A percentile compares a stretch with the other conserved stretches of the same genome.
Evolutionary conservation across 2,329 filamentous ascomycete genomes (phyloP).

Genomic region (Fusarium caatingaense): DNA sequence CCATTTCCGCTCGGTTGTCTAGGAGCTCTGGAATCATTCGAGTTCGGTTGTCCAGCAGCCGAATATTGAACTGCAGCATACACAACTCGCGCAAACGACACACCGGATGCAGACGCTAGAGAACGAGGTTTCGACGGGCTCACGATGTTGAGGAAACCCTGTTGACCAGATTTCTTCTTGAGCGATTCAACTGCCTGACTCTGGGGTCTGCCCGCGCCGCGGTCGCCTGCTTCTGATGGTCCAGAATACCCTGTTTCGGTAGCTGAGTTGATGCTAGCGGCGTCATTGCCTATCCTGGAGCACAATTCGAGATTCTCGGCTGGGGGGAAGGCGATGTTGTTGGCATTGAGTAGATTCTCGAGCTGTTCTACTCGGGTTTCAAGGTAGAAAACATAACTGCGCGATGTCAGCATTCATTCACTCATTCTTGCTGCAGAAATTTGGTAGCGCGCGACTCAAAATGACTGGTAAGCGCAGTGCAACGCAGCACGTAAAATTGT

Average conservation of each 20-base stretch:
- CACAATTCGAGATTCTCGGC: conserved; percentile 76
- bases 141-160: conserved; percentile 77
- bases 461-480: neutral
- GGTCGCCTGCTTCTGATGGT: conserved; percentile 48
- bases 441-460: neutral
- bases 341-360: conserved; percentile 76
- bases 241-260: conserved; percentile 51
- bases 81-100: conserved; percentile 93
- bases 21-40: conserved; percentile 41
- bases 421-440: neutral
- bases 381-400: conserved; percentile 92
- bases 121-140: conserved; percentile 83
- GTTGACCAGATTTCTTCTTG: conserved; percentile 52
- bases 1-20: conserved; percentile 56
- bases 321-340: conserved; percentile 78
- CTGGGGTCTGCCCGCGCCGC: conserved; percentile 43
- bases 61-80: conserved; percentile 89
- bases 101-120: conserved; percentile 86
- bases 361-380: conserved; percentile 88
- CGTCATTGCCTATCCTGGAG: conserved; percentile 60
- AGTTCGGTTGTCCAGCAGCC: conserved; percentile 69
- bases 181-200: conserved; percentile 49
- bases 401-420: conserved; percentile 37
- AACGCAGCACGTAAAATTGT: neutral
- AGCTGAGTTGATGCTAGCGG: conserved; percentile 47